These are phyloP conservation scores for Tulasnella sp. DNA, from an alignment of 768 basidiomycete species.

Conservation along the genomic window DNA sequence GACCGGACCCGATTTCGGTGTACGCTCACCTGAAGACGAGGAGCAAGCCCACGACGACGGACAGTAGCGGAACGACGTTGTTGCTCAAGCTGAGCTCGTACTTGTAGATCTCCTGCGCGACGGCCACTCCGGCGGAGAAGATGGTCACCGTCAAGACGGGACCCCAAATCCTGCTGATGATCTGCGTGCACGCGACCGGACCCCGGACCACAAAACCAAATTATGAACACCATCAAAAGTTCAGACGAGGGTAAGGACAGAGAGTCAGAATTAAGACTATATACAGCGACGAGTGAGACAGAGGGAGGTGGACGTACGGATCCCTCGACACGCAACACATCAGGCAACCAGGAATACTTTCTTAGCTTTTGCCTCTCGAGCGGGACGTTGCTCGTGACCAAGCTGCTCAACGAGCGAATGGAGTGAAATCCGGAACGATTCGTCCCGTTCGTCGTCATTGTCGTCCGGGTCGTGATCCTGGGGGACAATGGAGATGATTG, in stretches of 20 bases:
- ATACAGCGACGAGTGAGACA: too few relatives aligned
- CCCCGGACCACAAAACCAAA: neutral
- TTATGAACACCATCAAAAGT: too few relatives aligned
- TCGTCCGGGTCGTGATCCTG: neutral
- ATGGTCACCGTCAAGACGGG: constrained; percentile 78
- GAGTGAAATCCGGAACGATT: constrained; percentile 10
- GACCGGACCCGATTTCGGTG: constrained; percentile 5
- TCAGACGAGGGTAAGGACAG: neutral
- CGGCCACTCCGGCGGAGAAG: constrained; percentile 40
- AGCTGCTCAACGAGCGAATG: constrained; percentile 4
- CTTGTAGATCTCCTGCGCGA: constrained; percentile 14
- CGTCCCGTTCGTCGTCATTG: neutral
- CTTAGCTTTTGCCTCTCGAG: constrained; percentile 1
- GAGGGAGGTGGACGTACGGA: constrained; percentile 42
- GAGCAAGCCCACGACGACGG: constrained; percentile 85
- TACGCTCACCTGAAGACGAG: neutral
- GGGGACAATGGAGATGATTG: neutral
- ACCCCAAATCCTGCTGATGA: constrained; percentile 59
- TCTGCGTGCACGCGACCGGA: constrained; percentile 30
- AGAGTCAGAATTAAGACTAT: too few relatives aligned
- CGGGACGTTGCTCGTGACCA: neutral
- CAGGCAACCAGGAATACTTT: constrained; percentile 83
- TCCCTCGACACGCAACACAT: constrained; percentile 73
- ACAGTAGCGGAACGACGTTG: constrained; percentile 56
- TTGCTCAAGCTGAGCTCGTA: neutral